phyloP scores from a whole-genome alignment of 2,329 filamentous ascomycete species.

The Falciphora oryzae region DNA sequence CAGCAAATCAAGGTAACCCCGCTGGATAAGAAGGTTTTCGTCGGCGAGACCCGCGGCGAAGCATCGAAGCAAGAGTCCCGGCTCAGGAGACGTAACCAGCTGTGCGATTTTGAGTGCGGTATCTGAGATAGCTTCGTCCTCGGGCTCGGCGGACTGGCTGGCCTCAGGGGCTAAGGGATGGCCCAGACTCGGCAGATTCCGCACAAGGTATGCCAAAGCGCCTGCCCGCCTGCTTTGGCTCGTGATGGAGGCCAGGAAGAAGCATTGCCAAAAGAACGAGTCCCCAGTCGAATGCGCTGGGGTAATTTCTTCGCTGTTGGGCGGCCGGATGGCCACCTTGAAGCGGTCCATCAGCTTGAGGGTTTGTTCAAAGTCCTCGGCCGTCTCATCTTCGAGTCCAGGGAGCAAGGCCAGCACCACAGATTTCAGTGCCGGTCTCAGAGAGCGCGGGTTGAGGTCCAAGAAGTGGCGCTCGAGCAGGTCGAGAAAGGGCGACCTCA shows the following conservation, averaged over 20 bases:
- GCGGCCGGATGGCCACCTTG: slow-evolving; percentile 59
- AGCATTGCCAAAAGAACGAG: slow-evolving; percentile 96
- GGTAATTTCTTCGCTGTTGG: slow-evolving; percentile 43
- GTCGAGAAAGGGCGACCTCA: slow-evolving; percentile 78
- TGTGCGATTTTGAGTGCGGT: slow-evolving; percentile 46
- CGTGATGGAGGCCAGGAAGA: slow-evolving; percentile 90
- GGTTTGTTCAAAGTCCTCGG: slow-evolving; percentile 92
- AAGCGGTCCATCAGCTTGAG: slow-evolving; percentile 72
- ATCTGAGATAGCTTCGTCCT: not conserved
- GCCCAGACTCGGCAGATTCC: slow-evolving; percentile 69
- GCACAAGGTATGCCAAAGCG: slow-evolving; percentile 77
- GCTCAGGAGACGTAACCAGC: slow-evolving; percentile 81
- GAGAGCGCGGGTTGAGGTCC: slow-evolving; percentile 59
- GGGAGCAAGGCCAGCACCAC: slow-evolving; percentile 85
- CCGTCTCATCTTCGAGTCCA: slow-evolving; percentile 90
- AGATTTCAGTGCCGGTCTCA: slow-evolving; percentile 85
- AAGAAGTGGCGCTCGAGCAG: slow-evolving; percentile 79
- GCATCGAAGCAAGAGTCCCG: slow-evolving; percentile 81
- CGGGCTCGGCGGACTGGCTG: slow-evolving; percentile 13
- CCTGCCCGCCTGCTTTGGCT: slow-evolving; percentile 79
- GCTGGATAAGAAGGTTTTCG: slow-evolving; percentile 83
- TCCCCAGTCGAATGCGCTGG: slow-evolving; percentile 57
- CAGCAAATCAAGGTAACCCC: slow-evolving; percentile 87
- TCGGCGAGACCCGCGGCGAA: slow-evolving; percentile 88
- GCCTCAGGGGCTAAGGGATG: slow-evolving; percentile 28